These are phyloP conservation scores for Solanum bulbocastanum DNA, from an alignment of 257 asterid species.

Conservation along the genomic window DNA sequence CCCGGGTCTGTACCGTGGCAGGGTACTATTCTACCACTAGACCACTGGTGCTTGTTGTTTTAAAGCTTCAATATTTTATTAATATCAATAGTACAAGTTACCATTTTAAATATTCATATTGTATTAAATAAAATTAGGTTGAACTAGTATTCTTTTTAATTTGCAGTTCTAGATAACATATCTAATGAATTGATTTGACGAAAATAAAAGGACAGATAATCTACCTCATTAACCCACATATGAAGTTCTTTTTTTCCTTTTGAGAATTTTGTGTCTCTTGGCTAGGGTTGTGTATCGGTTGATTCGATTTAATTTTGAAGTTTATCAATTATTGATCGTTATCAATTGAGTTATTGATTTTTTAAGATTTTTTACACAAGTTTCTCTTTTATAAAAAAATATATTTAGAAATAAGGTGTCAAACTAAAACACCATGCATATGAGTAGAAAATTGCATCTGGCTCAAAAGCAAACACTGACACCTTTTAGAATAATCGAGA, in stretches of 20 bases:
- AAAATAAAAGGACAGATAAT: neutral
- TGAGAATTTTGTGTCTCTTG: neutral
- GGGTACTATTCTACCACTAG: slow-evolving; percentile 91
- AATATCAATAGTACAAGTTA: neutral
- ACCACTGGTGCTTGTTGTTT: slow-evolving; percentile 44
- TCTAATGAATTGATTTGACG: neutral
- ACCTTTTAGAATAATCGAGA: neutral
- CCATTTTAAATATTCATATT: neutral
- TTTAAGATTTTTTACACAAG: no score
- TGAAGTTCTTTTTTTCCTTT: neutral
- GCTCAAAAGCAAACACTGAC: neutral
- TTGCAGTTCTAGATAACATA: neutral
- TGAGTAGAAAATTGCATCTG: neutral
- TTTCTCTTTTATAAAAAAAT: no score
- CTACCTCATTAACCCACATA: neutral
- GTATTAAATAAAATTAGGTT: neutral
- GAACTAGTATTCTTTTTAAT: neutral
- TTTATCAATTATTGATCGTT: no score
- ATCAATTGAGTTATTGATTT: no score
- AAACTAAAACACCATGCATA: neutral
- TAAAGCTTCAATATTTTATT: fast-evolving
- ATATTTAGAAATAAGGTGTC: neutral
- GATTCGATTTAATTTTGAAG: neutral
- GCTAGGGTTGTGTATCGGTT: fast-evolving
- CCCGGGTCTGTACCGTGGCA: slow-evolving; percentile 70